Evolutionary conservation across 2,329 filamentous ascomycete species (phyloP).

Genomic region (Colletotrichum sp.): DNA sequence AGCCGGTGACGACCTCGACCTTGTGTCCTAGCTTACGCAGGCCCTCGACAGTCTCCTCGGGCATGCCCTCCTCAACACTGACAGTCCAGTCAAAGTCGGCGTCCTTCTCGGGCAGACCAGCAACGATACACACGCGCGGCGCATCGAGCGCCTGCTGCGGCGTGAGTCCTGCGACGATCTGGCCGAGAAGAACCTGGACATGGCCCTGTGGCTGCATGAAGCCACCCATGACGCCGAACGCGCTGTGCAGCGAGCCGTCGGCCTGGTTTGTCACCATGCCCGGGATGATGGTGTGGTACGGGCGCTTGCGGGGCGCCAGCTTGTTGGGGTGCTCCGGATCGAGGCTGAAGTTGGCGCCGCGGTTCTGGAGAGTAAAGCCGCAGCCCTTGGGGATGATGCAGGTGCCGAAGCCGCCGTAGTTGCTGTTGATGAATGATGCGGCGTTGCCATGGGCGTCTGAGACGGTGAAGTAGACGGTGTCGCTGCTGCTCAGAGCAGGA

Average conservation of each 20-base stretch:
- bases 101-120: constrained; percentile 68
- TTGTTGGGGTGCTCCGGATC: constrained; percentile 76
- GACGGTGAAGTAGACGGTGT: constrained; percentile 93
- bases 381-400: constrained; percentile 83
- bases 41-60: constrained; percentile 68
- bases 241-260: constrained; percentile 78
- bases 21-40: constrained; percentile 75
- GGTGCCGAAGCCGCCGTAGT: constrained; percentile 89
- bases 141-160: constrained; percentile 91
- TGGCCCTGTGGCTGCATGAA: constrained; percentile 99
- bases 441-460: constrained; percentile 86
- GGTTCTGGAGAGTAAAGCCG: constrained; percentile 94
- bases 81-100: constrained; percentile 68
- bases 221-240: constrained; percentile 96
- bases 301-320: constrained; percentile 81
- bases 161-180: constrained; percentile 80
- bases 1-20: constrained; percentile 71
- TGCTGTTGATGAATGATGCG: constrained; percentile 96
- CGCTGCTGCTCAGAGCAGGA: constrained; percentile 82
- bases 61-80: constrained; percentile 83
- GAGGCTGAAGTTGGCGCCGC: constrained; percentile 85
- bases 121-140: constrained; percentile 86
- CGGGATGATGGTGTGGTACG: constrained; percentile 98
- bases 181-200: constrained; percentile 89
- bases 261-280: constrained; percentile 81